A percentile compares a stretch with the other conserved stretches of the same genome.
These are phyloP conservation scores for Zasmidium cellare DNA, from an alignment of 2,329 filamentous ascomycete genomes.

Conservation along the genomic window DNA sequence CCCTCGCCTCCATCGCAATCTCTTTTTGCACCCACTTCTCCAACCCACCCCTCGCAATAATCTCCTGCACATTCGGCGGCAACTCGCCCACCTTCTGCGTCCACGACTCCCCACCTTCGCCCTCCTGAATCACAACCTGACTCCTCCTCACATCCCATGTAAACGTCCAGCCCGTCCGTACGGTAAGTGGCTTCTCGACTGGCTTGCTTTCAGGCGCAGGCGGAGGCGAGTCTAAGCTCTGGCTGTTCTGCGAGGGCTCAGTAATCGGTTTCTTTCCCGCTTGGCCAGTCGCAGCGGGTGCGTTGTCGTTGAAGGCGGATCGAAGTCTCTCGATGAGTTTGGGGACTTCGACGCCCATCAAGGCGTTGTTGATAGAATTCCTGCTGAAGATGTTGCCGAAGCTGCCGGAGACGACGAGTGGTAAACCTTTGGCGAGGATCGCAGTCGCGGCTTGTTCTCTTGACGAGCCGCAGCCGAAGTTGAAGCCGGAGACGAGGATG, in stretches of 20 bases:
- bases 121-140: slow-evolving; percentile 70
- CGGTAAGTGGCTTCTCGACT: slow-evolving; percentile 60
- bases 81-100: slow-evolving; percentile 79
- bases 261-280: slow-evolving; percentile 42
- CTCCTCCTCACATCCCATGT: slow-evolving; percentile 77
- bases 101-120: slow-evolving; percentile 67
- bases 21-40: slow-evolving; percentile 80
- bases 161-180: slow-evolving; percentile 79
- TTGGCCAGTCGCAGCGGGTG: slow-evolving; percentile 20
- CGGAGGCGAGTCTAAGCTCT: slow-evolving; percentile 53
- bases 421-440: slow-evolving; percentile 77
- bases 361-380: slow-evolving; percentile 77
- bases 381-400: slow-evolving; percentile 82
- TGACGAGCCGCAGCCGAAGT: slow-evolving; percentile 81
- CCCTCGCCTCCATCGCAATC: slow-evolving; percentile 46
- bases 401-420: slow-evolving; percentile 75
- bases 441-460: slow-evolving; percentile 88
- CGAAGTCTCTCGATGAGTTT: slow-evolving; percentile 65
- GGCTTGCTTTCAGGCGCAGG: slow-evolving; percentile 36
- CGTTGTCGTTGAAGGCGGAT: slow-evolving; percentile 52
- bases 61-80: slow-evolving; percentile 80
- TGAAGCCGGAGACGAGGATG: slow-evolving; percentile 82
- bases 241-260: slow-evolving; percentile 53
- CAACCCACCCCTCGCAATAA: slow-evolving; percentile 74
- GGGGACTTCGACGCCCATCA: slow-evolving; percentile 71